phyloP scores from a whole-genome alignment of 2,329 filamentous ascomycete genomes.

The Geoglossum cookeanum region DNA sequence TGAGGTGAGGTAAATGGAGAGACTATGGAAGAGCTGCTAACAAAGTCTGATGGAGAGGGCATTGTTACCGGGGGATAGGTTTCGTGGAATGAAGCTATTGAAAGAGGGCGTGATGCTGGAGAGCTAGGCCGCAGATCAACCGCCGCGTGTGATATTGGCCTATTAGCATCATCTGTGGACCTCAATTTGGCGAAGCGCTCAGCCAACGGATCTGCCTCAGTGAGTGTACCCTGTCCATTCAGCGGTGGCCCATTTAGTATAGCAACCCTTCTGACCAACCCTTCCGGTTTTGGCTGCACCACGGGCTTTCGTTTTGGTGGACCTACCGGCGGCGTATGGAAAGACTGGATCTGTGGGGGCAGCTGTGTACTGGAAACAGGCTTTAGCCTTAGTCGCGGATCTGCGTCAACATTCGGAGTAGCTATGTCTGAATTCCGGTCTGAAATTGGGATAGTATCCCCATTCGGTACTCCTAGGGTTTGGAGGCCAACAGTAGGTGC shows the following conservation, averaged over 20 bases:
- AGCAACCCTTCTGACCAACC: neutral
- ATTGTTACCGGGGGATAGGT: neutral
- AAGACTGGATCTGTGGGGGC: neutral
- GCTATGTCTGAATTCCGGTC: neutral
- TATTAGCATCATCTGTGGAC: neutral
- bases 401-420: neutral
- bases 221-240: neutral
- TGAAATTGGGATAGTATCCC: neutral
- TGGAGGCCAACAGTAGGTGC: neutral
- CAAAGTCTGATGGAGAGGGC: neutral
- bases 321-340: neutral
- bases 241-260: conserved; percentile 8
- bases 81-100: neutral
- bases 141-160: neutral
- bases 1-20: neutral
- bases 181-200: conserved; percentile 19
- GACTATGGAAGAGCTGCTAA: neutral
- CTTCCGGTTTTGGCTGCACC: conserved; percentile 1
- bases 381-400: neutral
- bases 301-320: conserved; percentile 1
- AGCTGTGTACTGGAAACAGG: neutral
- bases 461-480: neutral
- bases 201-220: conserved; percentile 11
- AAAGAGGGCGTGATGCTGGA: neutral
- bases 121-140: neutral